Base-by-base conservation (phyloP, 2,329 filamentous ascomycete genomes). In the Tolypocladium sp. region DNA sequence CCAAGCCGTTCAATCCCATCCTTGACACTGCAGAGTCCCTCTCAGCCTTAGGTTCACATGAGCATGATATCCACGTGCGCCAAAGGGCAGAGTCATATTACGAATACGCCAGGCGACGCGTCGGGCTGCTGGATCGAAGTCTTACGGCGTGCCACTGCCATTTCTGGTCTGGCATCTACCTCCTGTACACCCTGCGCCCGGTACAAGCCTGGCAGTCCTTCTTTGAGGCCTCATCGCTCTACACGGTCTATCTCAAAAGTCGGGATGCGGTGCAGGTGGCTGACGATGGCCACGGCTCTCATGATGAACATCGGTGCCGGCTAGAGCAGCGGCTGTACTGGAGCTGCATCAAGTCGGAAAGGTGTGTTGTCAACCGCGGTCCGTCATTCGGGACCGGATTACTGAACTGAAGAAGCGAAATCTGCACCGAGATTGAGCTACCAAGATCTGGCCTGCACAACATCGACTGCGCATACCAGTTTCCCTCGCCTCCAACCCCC, bases 141-240 rank as follows among this genome's bases (percentile, higher is more conserved):
- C 57, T 64, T 5, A 55, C 58, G 15, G 60, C 61, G 2, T 62
- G 59, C 17, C 60, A 64, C 37, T 64, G 63, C 37, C 55, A 64
- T 37, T 51, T 64, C 12, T 51, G 63, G 7, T 59, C 60, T 2
- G 63, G 63, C 13, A 60, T 62, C 10, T 64, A 64, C 49, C 38
- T 59, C 1, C 57, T 64, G 60, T 60, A 63, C 51, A 64, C 60
- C 12, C 42, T 64, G 17, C 60, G 59, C 3, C 63, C 61, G 5
- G 35, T 63, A 4, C 41, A 59, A 38, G 63, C 60, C 5, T 64
- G 63, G 63, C 57, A 61, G 9, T 51, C 58, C 4, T 61, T 63
- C 17, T 40, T 53, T 20, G 37, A 60, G 10, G 63, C 63, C n/a
- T 59, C 59, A 2, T 37, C 52, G 1, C 2, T 38, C 27, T 54